phyloP scores from a whole-genome alignment of 768 basidiomycete species.

The Holtermannia corniformis region DNA sequence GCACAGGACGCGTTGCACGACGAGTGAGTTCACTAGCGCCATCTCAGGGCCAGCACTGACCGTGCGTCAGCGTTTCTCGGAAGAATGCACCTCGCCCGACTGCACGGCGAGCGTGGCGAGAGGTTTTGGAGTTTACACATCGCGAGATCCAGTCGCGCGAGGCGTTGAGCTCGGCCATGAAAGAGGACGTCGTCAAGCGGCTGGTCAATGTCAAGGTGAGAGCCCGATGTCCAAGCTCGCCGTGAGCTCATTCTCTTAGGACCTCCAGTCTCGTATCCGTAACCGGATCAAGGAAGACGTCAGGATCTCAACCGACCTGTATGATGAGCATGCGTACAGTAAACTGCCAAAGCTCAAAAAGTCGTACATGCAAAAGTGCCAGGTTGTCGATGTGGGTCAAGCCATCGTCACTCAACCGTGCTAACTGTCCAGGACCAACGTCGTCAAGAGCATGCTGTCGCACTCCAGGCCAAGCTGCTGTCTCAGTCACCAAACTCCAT shows the following conservation, averaged over 20 bases:
- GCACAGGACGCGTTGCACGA: slow-evolving; percentile 67
- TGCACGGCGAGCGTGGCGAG: slow-evolving; percentile 64
- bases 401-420: not conserved
- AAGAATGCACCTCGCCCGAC: slow-evolving; percentile 43
- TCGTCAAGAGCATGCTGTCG: slow-evolving; percentile 38
- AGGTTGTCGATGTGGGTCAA: slow-evolving; percentile 66
- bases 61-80: not conserved
- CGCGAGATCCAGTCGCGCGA: slow-evolving; percentile 74
- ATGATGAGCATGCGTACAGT: slow-evolving; percentile 71
- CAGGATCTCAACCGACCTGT: slow-evolving; percentile 61
- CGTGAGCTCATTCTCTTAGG: slow-evolving; percentile 47
- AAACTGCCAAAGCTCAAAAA: slow-evolving; percentile 72
- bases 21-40: slow-evolving; percentile 20
- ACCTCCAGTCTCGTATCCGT: slow-evolving; percentile 82
- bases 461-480: slow-evolving; percentile 37
- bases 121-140: slow-evolving; percentile 75
- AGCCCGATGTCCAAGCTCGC: too few species aligned
- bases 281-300: slow-evolving; percentile 86
- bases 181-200: slow-evolving; percentile 61
- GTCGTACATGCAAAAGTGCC: slow-evolving; percentile 70
- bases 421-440: slow-evolving; percentile 27
- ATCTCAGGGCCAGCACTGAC: not conserved
- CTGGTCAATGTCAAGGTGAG: slow-evolving; percentile 54
- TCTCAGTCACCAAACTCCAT: slow-evolving; percentile 14
- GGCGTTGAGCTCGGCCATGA: slow-evolving; percentile 65